These are phyloP conservation scores for Solanum commersonii DNA, from an alignment of 257 asterid species.

Conservation along the genomic window DNA sequence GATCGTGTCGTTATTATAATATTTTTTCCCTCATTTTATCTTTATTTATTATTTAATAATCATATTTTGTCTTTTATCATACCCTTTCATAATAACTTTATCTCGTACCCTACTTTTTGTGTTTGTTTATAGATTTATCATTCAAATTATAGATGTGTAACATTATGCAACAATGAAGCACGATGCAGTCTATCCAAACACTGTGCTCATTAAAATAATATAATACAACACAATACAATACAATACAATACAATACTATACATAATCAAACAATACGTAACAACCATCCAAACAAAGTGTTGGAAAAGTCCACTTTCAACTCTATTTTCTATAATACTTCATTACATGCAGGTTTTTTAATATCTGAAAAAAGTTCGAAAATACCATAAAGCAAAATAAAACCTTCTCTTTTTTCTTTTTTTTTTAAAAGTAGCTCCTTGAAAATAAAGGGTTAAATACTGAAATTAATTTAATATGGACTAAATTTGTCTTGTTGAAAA, in stretches of 20 bases:
- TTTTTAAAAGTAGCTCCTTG: not conserved
- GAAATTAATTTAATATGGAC: not conserved
- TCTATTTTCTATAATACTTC: not conserved
- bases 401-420: no score
- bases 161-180: no score
- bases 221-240: no score
- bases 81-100: not conserved
- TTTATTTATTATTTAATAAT: no score
- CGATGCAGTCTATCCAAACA: no score
- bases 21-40: not conserved
- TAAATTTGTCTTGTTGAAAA: not conserved
- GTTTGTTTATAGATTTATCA: no score
- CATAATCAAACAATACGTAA: no score
- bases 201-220: no score
- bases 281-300: not conserved
- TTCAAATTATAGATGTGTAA: not conserved
- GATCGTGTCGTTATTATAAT: not conserved
- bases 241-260: fast-evolving
- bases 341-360: not conserved
- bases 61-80: no score
- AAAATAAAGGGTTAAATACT: not conserved
- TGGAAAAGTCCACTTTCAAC: not conserved
- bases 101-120: no score
- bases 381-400: not conserved
- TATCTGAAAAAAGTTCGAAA: not conserved